Conservation (phyloP, 2,329 filamentous ascomycete species). For the Fusarium sp. region DNA sequence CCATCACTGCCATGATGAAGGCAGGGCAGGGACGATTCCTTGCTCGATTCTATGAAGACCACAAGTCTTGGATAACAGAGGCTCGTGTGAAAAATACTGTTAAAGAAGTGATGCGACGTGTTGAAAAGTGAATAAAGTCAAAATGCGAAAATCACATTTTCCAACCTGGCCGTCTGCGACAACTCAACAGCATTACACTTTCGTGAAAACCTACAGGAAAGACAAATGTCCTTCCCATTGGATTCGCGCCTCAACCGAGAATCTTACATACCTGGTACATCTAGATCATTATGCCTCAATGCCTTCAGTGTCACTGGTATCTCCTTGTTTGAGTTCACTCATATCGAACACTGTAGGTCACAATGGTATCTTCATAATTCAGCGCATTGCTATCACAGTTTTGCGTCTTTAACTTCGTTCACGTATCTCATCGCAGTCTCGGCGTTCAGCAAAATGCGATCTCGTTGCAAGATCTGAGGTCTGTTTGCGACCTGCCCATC, state of each 20-base stretch:
- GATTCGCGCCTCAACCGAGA: background rate
- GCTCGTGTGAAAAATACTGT: too few species aligned
- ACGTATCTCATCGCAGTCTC: background rate
- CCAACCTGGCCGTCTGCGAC: background rate
- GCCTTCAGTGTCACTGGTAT: background rate
- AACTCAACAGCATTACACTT: background rate
- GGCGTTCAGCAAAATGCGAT: background rate
- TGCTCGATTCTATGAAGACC: background rate
- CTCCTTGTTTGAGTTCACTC: background rate
- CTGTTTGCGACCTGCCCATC: fast-evolving
- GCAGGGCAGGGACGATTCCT: background rate
- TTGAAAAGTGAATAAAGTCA: background rate
- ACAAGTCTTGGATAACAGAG: background rate
- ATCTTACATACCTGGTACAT: background rate
- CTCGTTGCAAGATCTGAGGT: background rate
- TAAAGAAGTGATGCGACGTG: background rate
- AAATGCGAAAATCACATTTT: background rate
- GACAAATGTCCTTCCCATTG: background rate
- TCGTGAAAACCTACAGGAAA: background rate
- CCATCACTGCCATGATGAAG: background rate
- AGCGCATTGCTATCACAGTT: background rate
- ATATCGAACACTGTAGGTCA: background rate
- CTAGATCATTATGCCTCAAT: background rate
- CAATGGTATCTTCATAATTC: background rate
- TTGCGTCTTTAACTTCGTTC: background rate